A percentile compares a stretch with the other conserved stretches of the same genome.
These are phyloP conservation scores for Monosporozyma aquatica DNA, from an alignment of 805 yeast species.

Conservation along the genomic window DNA sequence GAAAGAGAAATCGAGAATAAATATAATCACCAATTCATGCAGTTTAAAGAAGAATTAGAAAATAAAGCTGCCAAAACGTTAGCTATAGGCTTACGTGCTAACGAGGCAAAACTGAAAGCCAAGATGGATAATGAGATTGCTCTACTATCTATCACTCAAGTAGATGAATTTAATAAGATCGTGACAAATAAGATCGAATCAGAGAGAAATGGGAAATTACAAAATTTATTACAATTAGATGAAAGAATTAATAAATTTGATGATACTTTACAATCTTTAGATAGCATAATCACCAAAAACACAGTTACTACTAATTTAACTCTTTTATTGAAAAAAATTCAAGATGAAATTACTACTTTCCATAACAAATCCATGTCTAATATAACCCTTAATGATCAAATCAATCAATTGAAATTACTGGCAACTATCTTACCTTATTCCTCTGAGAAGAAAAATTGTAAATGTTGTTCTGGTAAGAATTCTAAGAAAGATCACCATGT, in stretches of 20 bases:
- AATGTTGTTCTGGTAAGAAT: conserved; percentile 7
- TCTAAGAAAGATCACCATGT: conserved; percentile 4
- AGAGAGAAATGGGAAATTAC: conserved; percentile 74
- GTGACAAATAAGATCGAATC: conserved; percentile 51
- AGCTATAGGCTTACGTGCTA: conserved; percentile 54
- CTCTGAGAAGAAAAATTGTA: conserved; percentile 8
- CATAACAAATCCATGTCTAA: conserved; percentile 15
- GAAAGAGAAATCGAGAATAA: conserved; percentile 50
- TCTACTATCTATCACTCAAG: conserved; percentile 57
- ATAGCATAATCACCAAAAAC: conserved; percentile 31
- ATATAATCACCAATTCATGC: conserved; percentile 42
- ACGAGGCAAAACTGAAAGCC: conserved; percentile 52
- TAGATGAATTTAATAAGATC: conserved; percentile 53
- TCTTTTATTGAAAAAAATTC: conserved; percentile 16
- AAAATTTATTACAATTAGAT: conserved; percentile 54
- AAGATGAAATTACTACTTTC: conserved; percentile 16
- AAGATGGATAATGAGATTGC: conserved; percentile 69
- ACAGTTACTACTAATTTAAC: conserved; percentile 28
- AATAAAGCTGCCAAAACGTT: conserved; percentile 50
- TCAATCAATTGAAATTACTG: conserved; percentile 17
- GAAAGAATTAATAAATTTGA: conserved; percentile 42
- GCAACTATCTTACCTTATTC: conserved; percentile 24
- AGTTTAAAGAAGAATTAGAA: conserved; percentile 53
- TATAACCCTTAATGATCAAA: conserved; percentile 33
- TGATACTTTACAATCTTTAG: conserved; percentile 34